Evolutionary conservation across 2,329 filamentous ascomycete genomes (phyloP).

Genomic region (Camillea tinctor): DNA sequence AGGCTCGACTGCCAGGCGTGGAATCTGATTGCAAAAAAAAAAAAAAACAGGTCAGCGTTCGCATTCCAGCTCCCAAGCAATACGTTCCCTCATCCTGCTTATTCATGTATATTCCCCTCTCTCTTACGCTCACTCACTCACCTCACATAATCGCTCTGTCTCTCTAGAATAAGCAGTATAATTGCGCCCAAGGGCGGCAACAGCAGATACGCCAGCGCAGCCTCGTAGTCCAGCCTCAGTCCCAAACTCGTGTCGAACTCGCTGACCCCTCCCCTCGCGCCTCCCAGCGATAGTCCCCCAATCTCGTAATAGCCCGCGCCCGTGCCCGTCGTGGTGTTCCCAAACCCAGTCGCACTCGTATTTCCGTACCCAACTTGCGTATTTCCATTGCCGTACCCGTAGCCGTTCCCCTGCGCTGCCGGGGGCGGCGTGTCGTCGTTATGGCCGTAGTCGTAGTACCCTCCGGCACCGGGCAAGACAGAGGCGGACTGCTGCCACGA

Average conservation of each 20-base stretch:
- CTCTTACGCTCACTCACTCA: conserved; percentile 39
- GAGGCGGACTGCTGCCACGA: conserved; percentile 45
- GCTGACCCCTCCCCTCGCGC: conserved; percentile 59
- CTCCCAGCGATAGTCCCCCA: conserved; percentile 40
- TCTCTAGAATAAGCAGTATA: conserved; percentile 78
- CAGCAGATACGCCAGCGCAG: conserved; percentile 81
- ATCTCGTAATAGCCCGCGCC: conserved; percentile 33
- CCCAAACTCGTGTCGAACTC: conserved; percentile 92
- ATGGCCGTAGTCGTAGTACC: conserved; percentile 8
- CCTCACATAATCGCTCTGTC: conserved; percentile 97
- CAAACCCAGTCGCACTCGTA: conserved; percentile 20
- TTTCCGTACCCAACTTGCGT: conserved; percentile 25
- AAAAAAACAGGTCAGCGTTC: conserved; percentile 19
- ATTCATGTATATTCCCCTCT: too few relatives aligned
- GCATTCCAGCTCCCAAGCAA: not conserved
- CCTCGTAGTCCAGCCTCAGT: conserved; percentile 84
- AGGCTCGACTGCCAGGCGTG: conserved; percentile 94
- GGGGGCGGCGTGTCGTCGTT: too few relatives aligned
- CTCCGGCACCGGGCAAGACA: not conserved
- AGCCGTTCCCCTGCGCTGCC: too few relatives aligned
- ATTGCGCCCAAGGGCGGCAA: conserved; percentile 85
- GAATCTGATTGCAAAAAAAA: conserved; percentile 56
- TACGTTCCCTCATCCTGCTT: not conserved
- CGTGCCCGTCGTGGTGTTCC: conserved; percentile 22
- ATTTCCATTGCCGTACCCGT: not conserved